phyloP scores from a whole-genome alignment of 139 green algal genomes.

The Coelastrella sp. region DNA sequence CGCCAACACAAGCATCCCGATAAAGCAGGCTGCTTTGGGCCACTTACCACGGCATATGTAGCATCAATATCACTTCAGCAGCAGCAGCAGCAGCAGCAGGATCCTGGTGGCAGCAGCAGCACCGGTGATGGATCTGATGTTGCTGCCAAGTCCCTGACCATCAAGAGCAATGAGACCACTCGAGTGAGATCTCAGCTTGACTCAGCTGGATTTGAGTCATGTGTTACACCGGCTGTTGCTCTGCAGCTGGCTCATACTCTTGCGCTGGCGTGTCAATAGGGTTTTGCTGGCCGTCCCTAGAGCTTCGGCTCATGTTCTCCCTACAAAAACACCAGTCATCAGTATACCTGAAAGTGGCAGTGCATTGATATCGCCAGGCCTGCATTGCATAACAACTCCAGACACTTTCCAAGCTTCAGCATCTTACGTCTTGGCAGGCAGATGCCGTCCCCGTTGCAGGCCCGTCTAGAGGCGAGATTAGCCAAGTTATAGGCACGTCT shows the following conservation, averaged over 20 bases:
- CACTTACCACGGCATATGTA: conserved; percentile 64
- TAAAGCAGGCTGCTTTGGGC: conserved; percentile 75
- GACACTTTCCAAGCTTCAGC: no score
- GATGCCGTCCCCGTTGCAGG: no score
- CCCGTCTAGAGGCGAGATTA: no score
- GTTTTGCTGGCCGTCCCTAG: no score
- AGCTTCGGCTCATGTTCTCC: no score
- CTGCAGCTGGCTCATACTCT: conserved; percentile 74
- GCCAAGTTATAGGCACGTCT: no score
- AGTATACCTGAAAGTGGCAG: no score
- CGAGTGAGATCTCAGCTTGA: conserved; percentile 72
- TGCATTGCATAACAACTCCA: no score
- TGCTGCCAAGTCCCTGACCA: conserved; percentile 58
- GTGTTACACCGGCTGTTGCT: conserved; percentile 65
- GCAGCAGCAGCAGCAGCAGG: conserved; percentile 27
- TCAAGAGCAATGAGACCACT: conserved; percentile 77
- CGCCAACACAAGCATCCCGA: no score
- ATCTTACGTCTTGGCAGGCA: no score
- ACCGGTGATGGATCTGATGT: neutral
- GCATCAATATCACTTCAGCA: neutral
- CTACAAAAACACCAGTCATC: no score
- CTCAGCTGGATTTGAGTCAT: conserved; percentile 66
- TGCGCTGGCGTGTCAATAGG: conserved; percentile 52
- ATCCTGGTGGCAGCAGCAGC: neutral
- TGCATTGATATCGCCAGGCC: no score